A percentile compares a stretch with the other conserved stretches of the same genome.
phyloP scores from a whole-genome alignment of 2,329 filamentous ascomycete species.

The Monascus ruber region DNA sequence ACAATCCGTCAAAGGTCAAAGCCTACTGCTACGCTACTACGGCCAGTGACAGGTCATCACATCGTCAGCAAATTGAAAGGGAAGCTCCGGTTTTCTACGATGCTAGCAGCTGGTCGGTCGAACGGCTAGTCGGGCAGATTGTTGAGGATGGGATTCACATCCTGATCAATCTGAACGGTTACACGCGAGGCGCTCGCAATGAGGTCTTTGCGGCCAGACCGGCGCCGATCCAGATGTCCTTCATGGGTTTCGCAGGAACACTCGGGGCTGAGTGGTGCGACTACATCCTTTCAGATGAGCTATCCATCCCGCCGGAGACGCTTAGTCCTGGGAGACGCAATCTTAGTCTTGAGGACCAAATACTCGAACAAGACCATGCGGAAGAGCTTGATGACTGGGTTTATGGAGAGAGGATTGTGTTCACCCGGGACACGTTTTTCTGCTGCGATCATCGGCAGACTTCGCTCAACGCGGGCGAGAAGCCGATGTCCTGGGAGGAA shows the following conservation, averaged over 20 bases:
- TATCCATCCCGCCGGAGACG: conserved; percentile 71
- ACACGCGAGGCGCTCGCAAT: conserved; percentile 91
- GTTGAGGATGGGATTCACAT: conserved; percentile 83
- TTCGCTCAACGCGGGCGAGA: conserved; percentile 54
- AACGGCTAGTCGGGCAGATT: conserved; percentile 76
- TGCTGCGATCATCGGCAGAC: conserved; percentile 96
- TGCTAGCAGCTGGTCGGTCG: conserved; percentile 74
- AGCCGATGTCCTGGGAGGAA: conserved; percentile 66
- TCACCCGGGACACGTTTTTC: conserved; percentile 90
- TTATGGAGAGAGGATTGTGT: conserved; percentile 94
- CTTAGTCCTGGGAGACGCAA: conserved; percentile 70
- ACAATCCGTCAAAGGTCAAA: conserved; percentile 60
- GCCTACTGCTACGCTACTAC: conserved; percentile 96
- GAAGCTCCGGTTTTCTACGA: conserved; percentile 89
- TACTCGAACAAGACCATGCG: conserved; percentile 53
- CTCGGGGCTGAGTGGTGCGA: conserved; percentile 97
- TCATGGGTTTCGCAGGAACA: conserved; percentile 97
- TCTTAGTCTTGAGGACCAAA: conserved; percentile 57
- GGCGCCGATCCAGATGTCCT: conserved; percentile 96
- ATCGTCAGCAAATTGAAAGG: conserved; percentile 83
- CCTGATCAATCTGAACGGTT: conserved; percentile 93
- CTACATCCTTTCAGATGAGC: conserved; percentile 83
- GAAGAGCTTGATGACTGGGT: conserved; percentile 71
- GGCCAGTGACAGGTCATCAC: conserved; percentile 73
- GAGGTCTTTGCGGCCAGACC: conserved; percentile 93